Conservation (phyloP, 441 rosid species). For the Hura crepitans region DNA sequence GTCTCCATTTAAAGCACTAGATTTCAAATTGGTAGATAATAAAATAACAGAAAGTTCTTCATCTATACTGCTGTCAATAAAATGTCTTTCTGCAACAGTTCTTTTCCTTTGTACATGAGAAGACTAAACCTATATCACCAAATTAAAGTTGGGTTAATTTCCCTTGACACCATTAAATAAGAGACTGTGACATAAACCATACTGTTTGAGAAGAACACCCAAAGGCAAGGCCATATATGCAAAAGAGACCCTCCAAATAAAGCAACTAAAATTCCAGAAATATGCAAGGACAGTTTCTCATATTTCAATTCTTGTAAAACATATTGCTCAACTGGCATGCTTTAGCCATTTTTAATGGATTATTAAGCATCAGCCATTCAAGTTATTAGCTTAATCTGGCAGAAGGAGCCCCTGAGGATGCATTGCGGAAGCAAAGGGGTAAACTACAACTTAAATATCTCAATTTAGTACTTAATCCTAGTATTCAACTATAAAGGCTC, state of each 20-base stretch:
- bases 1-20: background rate
- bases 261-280: background rate
- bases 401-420: background rate
- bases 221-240: no score
- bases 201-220: background rate
- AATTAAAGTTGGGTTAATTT: background rate
- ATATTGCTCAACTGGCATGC: background rate
- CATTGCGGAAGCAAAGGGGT: background rate
- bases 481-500: background rate
- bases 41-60: background rate
- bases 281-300: background rate
- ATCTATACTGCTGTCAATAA: background rate
- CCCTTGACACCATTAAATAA: no score
- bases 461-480: background rate
- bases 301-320: background rate
- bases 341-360: background rate
- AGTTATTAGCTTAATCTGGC: background rate
- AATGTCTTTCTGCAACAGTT: background rate
- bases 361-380: background rate
- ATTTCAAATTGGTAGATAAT: background rate
- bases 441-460: background rate
- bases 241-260: no score
- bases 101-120: background rate
- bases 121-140: background rate
- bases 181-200: background rate